Evolutionary conservation across 1,139 yeast species (phyloP).

Genomic region (Yamadazyma friedrichii): DNA sequence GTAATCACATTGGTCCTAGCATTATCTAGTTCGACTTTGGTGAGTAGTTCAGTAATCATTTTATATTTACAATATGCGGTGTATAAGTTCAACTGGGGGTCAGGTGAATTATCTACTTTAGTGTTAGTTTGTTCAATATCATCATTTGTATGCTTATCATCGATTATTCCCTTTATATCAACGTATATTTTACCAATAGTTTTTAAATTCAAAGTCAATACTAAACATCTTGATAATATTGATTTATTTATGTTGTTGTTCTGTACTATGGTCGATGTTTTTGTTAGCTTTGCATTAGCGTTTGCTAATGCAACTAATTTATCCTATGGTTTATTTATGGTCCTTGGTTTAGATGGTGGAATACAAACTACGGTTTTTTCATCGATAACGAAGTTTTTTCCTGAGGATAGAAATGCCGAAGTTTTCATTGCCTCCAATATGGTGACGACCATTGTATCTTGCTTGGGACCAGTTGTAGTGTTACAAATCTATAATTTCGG

Average conservation of each 20-base stretch:
- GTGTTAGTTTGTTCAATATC: background rate
- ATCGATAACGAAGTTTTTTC: constrained; percentile 12
- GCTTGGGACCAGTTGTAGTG: constrained; percentile 21
- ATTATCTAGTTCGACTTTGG: background rate
- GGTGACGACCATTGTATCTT: constrained; percentile 16
- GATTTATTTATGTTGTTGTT: constrained; percentile 4
- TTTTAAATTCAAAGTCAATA: constrained; percentile 1
- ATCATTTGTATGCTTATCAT: background rate
- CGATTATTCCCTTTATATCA: constrained; percentile 4
- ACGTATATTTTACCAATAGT: background rate
- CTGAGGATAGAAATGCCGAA: constrained; percentile 9
- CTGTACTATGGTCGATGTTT: background rate
- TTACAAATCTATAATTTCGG: constrained; percentile 23
- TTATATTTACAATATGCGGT: constrained; percentile 5
- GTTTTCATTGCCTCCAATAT: constrained; percentile 10
- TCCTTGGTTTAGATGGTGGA: background rate
- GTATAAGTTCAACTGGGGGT: constrained; percentile 5
- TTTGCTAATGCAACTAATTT: background rate
- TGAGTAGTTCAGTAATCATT: background rate
- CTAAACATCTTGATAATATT: constrained; percentile 3
- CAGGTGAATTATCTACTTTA: constrained; percentile 1
- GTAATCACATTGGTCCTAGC: constrained; percentile 1
- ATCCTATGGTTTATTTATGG: background rate
- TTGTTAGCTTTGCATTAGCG: background rate
- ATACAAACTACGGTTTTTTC: constrained; percentile 2